These are phyloP conservation scores for Hibiscus trionum DNA, from an alignment of 345 rosid species.

Conservation along the genomic window DNA sequence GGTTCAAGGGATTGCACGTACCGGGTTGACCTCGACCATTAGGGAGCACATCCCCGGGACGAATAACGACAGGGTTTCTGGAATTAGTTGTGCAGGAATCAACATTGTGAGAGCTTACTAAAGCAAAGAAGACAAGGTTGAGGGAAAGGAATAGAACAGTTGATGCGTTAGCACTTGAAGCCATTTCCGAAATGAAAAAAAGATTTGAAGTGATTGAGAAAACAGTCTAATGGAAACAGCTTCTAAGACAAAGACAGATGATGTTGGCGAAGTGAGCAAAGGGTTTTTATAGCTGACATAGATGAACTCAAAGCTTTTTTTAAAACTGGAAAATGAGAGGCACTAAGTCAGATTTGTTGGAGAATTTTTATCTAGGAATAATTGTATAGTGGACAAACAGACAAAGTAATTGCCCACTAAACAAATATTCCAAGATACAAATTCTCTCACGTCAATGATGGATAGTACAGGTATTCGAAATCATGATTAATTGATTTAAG, in stretches of 20 bases:
- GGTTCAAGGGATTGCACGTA: background rate
- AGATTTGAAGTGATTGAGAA: background rate
- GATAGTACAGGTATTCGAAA: background rate
- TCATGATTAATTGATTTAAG: background rate
- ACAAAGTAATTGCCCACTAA: too few relatives aligned
- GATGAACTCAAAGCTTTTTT: background rate
- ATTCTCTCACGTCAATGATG: background rate
- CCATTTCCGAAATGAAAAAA: background rate
- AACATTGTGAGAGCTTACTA: background rate
- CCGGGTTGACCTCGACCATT: background rate
- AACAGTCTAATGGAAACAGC: background rate
- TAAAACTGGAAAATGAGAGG: background rate
- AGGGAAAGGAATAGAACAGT: background rate
- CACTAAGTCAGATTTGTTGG: background rate
- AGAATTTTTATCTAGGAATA: background rate
- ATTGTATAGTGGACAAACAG: background rate
- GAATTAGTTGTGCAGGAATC: background rate
- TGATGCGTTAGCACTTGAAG: background rate
- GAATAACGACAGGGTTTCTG: background rate
- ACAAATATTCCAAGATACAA: background rate
- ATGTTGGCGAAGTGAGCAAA: background rate
- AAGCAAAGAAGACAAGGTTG: background rate
- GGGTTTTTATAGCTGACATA: background rate
- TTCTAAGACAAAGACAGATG: background rate
- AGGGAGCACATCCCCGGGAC: background rate